Percentiles rank a stretch among this genome's conserved stretches.
These are phyloP conservation scores for Blastocystis sp. DNA, from an alignment of 352 stramenopile species.

Conservation along the genomic window DNA sequence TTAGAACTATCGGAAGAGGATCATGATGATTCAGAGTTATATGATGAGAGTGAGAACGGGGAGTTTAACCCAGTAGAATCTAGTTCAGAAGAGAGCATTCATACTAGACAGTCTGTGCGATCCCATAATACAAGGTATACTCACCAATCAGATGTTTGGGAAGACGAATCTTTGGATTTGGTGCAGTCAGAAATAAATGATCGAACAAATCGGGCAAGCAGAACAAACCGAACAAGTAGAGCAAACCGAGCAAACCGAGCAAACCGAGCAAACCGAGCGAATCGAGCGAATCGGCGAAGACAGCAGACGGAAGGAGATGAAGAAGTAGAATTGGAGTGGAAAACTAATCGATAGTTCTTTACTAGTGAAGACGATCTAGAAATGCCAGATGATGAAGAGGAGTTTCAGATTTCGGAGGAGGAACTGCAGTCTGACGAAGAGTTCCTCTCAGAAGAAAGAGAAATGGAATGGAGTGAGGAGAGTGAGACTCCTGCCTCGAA, in stretches of 20 bases:
- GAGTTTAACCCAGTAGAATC: not conserved
- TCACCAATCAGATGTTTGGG: not conserved
- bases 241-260: not conserved
- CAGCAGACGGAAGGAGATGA: not conserved
- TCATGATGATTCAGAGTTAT: not conserved
- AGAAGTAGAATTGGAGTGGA: not conserved
- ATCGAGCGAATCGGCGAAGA: not conserved
- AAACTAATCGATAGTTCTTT: not conserved
- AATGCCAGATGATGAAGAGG: slow-evolving; percentile 1
- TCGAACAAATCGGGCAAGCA: too few relatives aligned
- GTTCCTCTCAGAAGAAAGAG: not conserved
- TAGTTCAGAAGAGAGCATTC: not conserved
- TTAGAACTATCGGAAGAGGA: not conserved
- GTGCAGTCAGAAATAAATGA: not conserved
- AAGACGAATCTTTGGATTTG: not conserved
- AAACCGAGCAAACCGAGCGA: not conserved
- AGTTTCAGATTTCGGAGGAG: slow-evolving; percentile 33
- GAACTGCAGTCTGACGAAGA: slow-evolving; percentile 12
- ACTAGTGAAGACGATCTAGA: slow-evolving; percentile 29
- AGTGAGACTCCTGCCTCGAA: slow-evolving; percentile 16
- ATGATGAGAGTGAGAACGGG: not conserved
- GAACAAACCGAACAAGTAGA: too few relatives aligned
- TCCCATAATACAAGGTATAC: too few relatives aligned
- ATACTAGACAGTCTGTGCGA: too few relatives aligned
- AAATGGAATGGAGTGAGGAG: slow-evolving; percentile 49